These are phyloP conservation scores for Wickerhamomyces canadensis DNA, from an alignment of 805 yeast species.

Conservation along the genomic window DNA sequence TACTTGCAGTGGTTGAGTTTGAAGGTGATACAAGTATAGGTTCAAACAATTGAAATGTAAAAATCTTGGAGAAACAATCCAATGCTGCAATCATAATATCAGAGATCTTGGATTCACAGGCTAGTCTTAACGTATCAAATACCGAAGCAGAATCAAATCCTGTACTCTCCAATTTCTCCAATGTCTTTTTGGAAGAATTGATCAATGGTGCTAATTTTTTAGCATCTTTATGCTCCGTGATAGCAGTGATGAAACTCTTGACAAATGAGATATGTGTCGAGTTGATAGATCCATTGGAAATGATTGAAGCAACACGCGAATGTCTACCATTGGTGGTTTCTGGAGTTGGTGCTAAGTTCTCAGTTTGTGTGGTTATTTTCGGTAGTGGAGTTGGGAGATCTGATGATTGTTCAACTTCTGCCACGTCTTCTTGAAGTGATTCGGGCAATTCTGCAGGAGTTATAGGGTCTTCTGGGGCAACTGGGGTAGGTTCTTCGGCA, in stretches of 20 bases:
- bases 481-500: not conserved
- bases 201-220: conserved; percentile 36
- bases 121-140: conserved; percentile 71
- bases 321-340: conserved; percentile 13
- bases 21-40: conserved; percentile 45
- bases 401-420: conserved; percentile 11
- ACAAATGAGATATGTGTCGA: conserved; percentile 36
- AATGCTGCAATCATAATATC: conserved; percentile 70
- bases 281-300: conserved; percentile 18
- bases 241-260: conserved; percentile 52
- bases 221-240: conserved; percentile 56
- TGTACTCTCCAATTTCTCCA: conserved; percentile 19
- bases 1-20: conserved; percentile 27
- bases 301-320: conserved; percentile 15
- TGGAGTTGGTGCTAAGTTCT: no score
- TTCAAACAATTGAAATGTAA: conserved; percentile 78
- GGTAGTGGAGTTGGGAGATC: conserved; percentile 18
- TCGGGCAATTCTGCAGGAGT: not conserved
- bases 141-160: conserved; percentile 46
- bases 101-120: conserved; percentile 62
- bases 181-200: conserved; percentile 27
- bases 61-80: conserved; percentile 81
- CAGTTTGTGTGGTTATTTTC: conserved; percentile 7
- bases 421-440: conserved; percentile 5
- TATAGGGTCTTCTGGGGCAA: not conserved